Conservation (phyloP, 2,329 filamentous ascomycete species). For the Paecilomyces variotii region DNA sequence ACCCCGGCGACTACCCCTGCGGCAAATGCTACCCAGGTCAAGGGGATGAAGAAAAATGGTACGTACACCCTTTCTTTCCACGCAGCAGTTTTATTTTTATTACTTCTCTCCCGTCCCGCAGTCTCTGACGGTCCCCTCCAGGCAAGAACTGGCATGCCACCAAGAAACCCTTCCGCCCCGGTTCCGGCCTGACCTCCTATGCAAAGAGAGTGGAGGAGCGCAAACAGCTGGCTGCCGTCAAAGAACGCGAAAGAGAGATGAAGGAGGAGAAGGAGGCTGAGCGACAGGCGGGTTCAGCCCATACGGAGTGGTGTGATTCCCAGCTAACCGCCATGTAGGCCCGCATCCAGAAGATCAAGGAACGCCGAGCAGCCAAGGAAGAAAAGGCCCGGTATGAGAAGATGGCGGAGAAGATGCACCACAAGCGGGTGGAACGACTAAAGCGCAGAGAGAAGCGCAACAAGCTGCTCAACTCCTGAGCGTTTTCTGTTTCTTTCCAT, state of each 20-base stretch:
- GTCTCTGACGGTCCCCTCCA: slow-evolving; percentile 29
- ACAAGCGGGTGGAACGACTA: slow-evolving; percentile 83
- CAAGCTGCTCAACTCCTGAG: slow-evolving; percentile 38
- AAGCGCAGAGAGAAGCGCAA: slow-evolving; percentile 94
- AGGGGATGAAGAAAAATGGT: slow-evolving; percentile 81
- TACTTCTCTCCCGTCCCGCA: background rate
- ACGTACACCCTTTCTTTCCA: slow-evolving; percentile 19
- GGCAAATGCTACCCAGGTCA: slow-evolving; percentile 9
- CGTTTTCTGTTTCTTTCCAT: background rate
- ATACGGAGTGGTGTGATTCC: background rate
- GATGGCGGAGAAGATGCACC: slow-evolving; percentile 96
- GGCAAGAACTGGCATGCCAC: slow-evolving; percentile 90
- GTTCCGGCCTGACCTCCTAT: slow-evolving; percentile 68
- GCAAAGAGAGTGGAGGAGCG: slow-evolving; percentile 66
- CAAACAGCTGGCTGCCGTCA: slow-evolving; percentile 63
- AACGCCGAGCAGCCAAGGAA: slow-evolving; percentile 79
- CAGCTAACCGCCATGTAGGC: slow-evolving; percentile 43
- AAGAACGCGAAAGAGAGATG: slow-evolving; percentile 91
- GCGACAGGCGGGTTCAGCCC: slow-evolving; percentile 55
- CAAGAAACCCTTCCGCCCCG: slow-evolving; percentile 79
- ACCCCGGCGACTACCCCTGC: background rate
- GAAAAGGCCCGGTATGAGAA: slow-evolving; percentile 89
- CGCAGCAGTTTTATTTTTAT: background rate
- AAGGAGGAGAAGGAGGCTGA: slow-evolving; percentile 92
- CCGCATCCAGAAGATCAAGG: slow-evolving; percentile 70